Evolutionary conservation across 2,329 filamentous ascomycete genomes (phyloP), one percentile per base, ranked within the genome.

Genomic region (Ciborinia camelliae): DNA sequence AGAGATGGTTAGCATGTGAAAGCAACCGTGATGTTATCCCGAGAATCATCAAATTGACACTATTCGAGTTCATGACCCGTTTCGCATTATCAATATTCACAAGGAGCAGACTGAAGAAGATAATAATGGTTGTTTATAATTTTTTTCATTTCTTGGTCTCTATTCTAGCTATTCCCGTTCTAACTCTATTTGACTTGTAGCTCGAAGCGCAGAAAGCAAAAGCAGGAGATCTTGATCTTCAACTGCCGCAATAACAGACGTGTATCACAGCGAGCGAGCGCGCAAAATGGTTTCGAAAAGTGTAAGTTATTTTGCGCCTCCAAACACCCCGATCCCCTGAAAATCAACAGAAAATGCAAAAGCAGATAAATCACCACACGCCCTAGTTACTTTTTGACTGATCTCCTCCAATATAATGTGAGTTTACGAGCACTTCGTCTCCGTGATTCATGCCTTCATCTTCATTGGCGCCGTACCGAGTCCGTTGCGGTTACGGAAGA

Each of bases 401-500:
- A 43, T 39, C 9, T 32, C 35, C 15, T 47, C 14, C n/a, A 54
- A 28, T 28, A 45, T 32, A 7, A 15, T 35, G 7, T 35, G 14
- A 47, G 41, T 18, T 58, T 35, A 45, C 41, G 54, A 45, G 28
- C 41, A 47, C 41, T 58, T 43, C 60, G 51, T 47, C 50, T 47
- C 45, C 23, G 68, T 53, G 48, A 67, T 69, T 14, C 57, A 60
- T 37, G 66, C 68, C 62, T 70, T 67, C 35, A 73, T 12, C 52
- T 71, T 70, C 65, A 71, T 48, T 53, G 74, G 74, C 54, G 70
- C 62, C 28, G 65, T 66, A 70, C 95, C 95, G 30, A 96, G 80
- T 26, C 91, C 90, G 80, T 98, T 99, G 73, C 84, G 84, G 84
- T 99, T 99, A 75, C 94, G 88, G 89, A 90, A 99, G 86, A 99